Evolutionary conservation across 2,329 filamentous ascomycete genomes (phyloP).

Genomic region (Trichothecium roseum): DNA sequence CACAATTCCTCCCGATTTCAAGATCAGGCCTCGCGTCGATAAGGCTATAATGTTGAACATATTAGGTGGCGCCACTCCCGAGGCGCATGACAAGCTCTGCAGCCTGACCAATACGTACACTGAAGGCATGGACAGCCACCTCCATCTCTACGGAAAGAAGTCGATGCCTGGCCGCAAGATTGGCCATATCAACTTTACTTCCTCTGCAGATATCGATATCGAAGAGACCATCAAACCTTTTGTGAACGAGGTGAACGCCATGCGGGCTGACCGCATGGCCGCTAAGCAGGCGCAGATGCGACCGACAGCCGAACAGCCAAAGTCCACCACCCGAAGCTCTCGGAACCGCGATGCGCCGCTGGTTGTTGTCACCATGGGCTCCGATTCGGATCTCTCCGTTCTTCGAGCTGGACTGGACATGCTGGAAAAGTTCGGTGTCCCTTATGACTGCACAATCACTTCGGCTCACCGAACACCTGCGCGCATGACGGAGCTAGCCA

Average conservation of each 20-base stretch:
- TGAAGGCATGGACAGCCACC: constrained; percentile 37
- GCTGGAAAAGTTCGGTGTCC: constrained; percentile 59
- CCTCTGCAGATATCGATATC: constrained; percentile 51
- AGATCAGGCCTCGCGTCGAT: constrained; percentile 47
- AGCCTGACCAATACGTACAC: constrained; percentile 20
- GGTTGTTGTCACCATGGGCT: constrained; percentile 76
- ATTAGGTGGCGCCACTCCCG: constrained; percentile 55
- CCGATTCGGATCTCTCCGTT: constrained; percentile 64
- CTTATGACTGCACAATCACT: constrained; percentile 64
- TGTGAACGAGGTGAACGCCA: constrained; percentile 50
- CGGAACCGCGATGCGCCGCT: constrained; percentile 34
- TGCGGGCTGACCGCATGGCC: constrained; percentile 44
- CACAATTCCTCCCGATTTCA: constrained; percentile 40
- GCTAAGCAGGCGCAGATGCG: constrained; percentile 26
- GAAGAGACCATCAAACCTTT: constrained; percentile 53
- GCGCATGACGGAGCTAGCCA: constrained; percentile 59
- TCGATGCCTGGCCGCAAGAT: constrained; percentile 88
- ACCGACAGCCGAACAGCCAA: constrained; percentile 12
- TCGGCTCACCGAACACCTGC: constrained; percentile 68
- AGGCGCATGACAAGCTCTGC: constrained; percentile 48
- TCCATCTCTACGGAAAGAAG: constrained; percentile 89
- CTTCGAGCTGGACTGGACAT: constrained; percentile 57
- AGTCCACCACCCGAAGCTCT: constrained; percentile 8
- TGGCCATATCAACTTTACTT: constrained; percentile 81
- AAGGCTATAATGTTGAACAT: constrained; percentile 74